phyloP scores from a whole-genome alignment of 495 filamentous ascomycete species.

The Xylaria palmicola region DNA sequence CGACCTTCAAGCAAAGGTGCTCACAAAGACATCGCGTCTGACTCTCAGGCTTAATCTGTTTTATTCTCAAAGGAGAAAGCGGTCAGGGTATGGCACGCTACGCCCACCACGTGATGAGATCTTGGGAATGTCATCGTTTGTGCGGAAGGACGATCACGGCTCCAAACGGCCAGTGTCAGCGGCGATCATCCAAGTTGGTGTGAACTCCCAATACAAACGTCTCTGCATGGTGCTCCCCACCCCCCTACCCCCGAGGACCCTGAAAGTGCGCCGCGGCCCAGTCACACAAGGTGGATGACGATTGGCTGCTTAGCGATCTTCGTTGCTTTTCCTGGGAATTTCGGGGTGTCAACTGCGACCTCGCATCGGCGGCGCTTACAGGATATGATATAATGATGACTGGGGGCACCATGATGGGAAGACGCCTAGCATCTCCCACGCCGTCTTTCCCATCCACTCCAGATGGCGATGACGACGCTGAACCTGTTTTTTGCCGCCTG shows the following conservation, averaged over 20 bases:
- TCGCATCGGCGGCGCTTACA: background rate
- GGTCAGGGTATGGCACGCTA: too few relatives aligned
- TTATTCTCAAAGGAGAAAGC: too few relatives aligned
- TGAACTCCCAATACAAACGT: background rate
- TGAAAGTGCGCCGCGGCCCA: background rate
- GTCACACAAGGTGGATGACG: background rate
- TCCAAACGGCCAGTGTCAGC: background rate
- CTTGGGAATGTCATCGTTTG: background rate
- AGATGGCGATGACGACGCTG: background rate
- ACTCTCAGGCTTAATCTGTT: too few relatives aligned
- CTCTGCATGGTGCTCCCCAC: constrained; percentile 8
- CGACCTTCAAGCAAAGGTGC: too few relatives aligned
- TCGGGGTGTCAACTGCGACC: background rate
- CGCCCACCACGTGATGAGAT: background rate
- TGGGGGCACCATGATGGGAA: background rate
- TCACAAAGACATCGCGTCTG: too few relatives aligned
- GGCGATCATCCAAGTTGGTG: constrained; percentile 1
- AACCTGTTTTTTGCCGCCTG: background rate
- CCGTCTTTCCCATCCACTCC: background rate
- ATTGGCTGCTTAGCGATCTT: constrained; percentile 4
- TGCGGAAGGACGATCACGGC: background rate
- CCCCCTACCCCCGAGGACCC: background rate
- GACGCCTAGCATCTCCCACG: background rate
- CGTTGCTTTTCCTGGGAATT: background rate
- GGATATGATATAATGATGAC: constrained; percentile 12